These are phyloP conservation scores for Candida alai DNA, from an alignment of 805 yeast genomes.

Conservation along the genomic window DNA sequence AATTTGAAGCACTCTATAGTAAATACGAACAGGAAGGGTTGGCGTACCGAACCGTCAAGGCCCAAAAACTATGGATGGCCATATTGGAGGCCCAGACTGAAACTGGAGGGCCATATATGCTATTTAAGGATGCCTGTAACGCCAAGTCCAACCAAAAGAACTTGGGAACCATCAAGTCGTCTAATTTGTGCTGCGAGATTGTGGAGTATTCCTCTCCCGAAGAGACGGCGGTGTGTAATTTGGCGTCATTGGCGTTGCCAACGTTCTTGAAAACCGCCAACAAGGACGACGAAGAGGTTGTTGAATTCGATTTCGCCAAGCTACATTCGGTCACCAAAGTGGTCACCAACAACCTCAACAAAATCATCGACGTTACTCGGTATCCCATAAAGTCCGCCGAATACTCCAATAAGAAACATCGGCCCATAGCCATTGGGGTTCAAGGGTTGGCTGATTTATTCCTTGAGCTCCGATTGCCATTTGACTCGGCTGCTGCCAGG, in stretches of 20 bases:
- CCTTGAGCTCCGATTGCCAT: slow-evolving; percentile 75
- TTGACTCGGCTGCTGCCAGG: slow-evolving; percentile 78
- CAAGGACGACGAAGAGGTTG: slow-evolving; percentile 41
- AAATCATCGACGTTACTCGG: slow-evolving; percentile 75
- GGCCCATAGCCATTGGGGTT: slow-evolving; percentile 98
- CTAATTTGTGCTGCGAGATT: slow-evolving; percentile 92
- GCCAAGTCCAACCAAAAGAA: slow-evolving; percentile 85
- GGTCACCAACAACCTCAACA: slow-evolving; percentile 73
- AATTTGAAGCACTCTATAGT: slow-evolving; percentile 68
- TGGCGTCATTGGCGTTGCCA: slow-evolving; percentile 89
- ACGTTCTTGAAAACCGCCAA: slow-evolving; percentile 45
- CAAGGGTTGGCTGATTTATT: slow-evolving; percentile 94
- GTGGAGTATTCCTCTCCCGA: slow-evolving; percentile 89
- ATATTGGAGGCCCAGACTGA: slow-evolving; percentile 91
- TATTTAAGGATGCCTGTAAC: slow-evolving; percentile 92
- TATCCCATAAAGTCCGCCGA: slow-evolving; percentile 82
- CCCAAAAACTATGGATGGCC: slow-evolving; percentile 88
- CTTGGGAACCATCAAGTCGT: slow-evolving; percentile 86
- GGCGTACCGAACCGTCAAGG: slow-evolving; percentile 63
- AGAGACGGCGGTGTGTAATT: slow-evolving; percentile 93
- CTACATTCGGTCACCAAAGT: slow-evolving; percentile 78
- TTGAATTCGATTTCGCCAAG: slow-evolving; percentile 64
- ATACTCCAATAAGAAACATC: slow-evolving; percentile 70
- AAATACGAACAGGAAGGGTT: slow-evolving; percentile 69
- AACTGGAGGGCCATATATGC: slow-evolving; percentile 94